Percentiles rank a stretch among this genome's conserved stretches.
Conservation (phyloP, 2,329 filamentous ascomycete species). For the Alternaria sp. region DNA sequence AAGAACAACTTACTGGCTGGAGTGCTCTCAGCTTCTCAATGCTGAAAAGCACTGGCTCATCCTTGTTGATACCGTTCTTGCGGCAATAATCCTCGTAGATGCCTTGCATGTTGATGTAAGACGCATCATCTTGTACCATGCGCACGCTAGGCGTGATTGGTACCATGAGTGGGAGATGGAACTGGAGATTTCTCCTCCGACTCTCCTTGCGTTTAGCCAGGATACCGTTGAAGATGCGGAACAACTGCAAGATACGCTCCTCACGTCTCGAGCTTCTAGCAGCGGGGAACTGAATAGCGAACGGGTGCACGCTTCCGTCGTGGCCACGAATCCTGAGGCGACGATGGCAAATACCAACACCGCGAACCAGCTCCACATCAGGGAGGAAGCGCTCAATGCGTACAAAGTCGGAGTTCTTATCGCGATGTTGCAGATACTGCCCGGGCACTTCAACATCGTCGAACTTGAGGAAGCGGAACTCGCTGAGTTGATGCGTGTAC, state of each 20-base stretch:
- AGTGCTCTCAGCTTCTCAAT: constrained; percentile 91
- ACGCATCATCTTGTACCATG: constrained; percentile 93
- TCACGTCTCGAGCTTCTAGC: constrained; percentile 91
- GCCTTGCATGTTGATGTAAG: constrained; percentile 91
- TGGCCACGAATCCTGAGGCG: constrained; percentile 95
- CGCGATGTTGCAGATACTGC: constrained; percentile 95
- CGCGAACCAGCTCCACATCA: constrained; percentile 90
- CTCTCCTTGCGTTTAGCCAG: constrained; percentile 94
- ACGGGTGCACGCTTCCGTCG: constrained; percentile 95
- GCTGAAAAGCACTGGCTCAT: constrained; percentile 92
- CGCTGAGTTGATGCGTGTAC: constrained; percentile 90
- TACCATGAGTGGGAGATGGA: constrained; percentile 94
- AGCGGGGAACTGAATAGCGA: constrained; percentile 95
- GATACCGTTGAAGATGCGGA: constrained; percentile 95
- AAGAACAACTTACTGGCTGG: constrained; percentile 41
- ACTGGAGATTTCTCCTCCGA: constrained; percentile 89
- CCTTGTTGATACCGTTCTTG: constrained; percentile 85
- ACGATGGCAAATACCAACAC: constrained; percentile 88
- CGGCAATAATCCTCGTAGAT: constrained; percentile 97
- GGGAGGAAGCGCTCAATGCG: constrained; percentile 96
- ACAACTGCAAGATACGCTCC: constrained; percentile 93
- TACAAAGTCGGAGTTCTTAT: constrained; percentile 99
- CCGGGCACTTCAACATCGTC: constrained; percentile 98
- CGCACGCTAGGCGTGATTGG: constrained; percentile 93
- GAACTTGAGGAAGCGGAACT: constrained; percentile 97